Percentiles rank a stretch among this genome's conserved stretches.
Evolutionary conservation across 345 rosid species (phyloP).

Genomic region (Syzygium jambos): DNA sequence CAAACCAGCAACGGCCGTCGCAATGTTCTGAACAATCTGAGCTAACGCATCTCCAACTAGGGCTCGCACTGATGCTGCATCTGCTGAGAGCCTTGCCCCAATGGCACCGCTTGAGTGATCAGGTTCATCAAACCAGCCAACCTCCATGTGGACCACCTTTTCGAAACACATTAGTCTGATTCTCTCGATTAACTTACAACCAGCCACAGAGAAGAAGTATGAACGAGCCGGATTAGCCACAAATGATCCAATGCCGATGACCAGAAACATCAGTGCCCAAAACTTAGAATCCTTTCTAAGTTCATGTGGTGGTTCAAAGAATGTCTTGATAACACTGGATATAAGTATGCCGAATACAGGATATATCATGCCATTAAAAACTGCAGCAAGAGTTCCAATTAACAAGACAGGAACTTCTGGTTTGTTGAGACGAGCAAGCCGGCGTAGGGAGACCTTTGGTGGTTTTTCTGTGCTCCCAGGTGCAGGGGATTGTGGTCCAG

Average conservation of each 20-base stretch:
- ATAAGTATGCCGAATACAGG: conserved; percentile 50
- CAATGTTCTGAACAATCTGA: conserved; percentile 44
- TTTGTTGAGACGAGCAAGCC: conserved; percentile 68
- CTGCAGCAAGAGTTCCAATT: conserved; percentile 48
- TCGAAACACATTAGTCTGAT: conserved; percentile 65
- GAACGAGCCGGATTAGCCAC: conserved; percentile 34
- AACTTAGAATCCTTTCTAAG: conserved; percentile 51
- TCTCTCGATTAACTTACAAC: conserved; percentile 51
- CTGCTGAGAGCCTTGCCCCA: conserved; percentile 85
- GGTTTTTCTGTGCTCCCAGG: conserved; percentile 3
- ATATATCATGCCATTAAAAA: conserved; percentile 40
- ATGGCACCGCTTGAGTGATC: conserved; percentile 71
- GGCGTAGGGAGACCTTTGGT: conserved; percentile 31
- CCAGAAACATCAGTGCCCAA: conserved; percentile 59
- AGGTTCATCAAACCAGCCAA: conserved; percentile 79
- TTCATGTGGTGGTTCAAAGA: conserved; percentile 46
- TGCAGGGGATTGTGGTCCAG: background rate
- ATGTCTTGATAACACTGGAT: conserved; percentile 42
- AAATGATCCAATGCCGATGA: conserved; percentile 52
- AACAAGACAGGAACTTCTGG: conserved; percentile 69
- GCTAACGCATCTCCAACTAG: conserved; percentile 74
- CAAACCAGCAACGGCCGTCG: conserved; percentile 55
- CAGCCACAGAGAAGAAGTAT: conserved; percentile 63
- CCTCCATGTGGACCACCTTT: conserved; percentile 80
- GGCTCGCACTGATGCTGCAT: conserved; percentile 65